Evolutionary conservation across 441 rosid genomes (phyloP), one percentile per base, ranked within the genome.

Genomic region (Populus hybrid): DNA sequence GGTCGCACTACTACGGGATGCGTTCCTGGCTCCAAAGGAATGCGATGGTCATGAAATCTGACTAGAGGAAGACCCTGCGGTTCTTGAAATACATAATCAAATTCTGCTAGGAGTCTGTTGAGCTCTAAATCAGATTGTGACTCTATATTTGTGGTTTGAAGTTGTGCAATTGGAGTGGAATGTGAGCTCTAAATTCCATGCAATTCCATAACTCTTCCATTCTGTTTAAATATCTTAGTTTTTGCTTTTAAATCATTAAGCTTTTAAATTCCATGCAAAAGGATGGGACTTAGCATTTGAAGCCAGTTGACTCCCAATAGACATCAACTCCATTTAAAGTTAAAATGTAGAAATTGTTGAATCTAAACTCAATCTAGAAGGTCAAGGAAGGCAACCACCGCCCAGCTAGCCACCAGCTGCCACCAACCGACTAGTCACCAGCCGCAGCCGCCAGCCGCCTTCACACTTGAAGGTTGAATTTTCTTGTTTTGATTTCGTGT

Each of bases 101-200:
- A 9, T 38, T 50, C 2, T 1, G 2, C 0, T 1, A 50, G 1
- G 5, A 34, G 1, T 5, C 2, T 0, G 24, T 18, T 4, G 0
- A 24, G 6, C 30, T 28, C 30, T 1, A 28, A 70, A 38, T 66
- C 26, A 42, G 3, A 11, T 3, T 6, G 18, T 12, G 0, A 5
- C 35, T 72, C 65, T 8, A 63, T 20, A 66, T 69, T 7, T 78
- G 10, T 8, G 2, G 1, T 9, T 40, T 24, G 30, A 10, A 64
- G 2, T 53, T 53, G 8, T 5, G 20, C n/a, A 16, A 0, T 53
- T 16, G 0, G 0, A 1, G 20, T 16, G 7, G 21, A 3, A 5
- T 53, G 21, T 5, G 8, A 1, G 7, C 21, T 5, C 2, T 5
- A 0, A 5, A 0, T 0, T 16, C 21, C 3, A 1, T 53, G 6